phyloP scores from a whole-genome alignment of 257 asterid species.

The Solanum sparsipilum region DNA sequence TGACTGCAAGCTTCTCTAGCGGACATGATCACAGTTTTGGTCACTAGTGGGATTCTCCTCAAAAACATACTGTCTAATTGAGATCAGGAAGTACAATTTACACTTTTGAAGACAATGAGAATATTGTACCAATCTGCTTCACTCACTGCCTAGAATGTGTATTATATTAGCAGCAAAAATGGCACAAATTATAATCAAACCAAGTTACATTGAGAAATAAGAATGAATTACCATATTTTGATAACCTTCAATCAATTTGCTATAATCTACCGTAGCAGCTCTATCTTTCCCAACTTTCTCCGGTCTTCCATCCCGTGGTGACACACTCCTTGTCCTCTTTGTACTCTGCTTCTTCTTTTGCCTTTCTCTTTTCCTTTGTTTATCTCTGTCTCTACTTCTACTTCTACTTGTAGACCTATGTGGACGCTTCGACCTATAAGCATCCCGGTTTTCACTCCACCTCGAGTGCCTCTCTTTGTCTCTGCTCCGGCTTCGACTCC shows the following conservation, averaged over 20 bases:
- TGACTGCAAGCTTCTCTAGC: background rate
- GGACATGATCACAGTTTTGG: background rate
- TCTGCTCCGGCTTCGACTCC: slow-evolving; percentile 22
- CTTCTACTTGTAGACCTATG: slow-evolving; percentile 23
- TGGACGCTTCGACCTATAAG: slow-evolving; percentile 18
- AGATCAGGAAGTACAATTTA: background rate
- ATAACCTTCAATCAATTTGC: slow-evolving; percentile 54
- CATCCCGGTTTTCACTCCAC: slow-evolving; percentile 21
- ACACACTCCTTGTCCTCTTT: slow-evolving; percentile 14
- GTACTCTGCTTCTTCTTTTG: slow-evolving; percentile 30
- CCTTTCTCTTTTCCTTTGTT: slow-evolving; percentile 23
- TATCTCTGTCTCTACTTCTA: slow-evolving; percentile 31
- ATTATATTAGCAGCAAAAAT: background rate
- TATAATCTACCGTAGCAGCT: slow-evolving; percentile 33
- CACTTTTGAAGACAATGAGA: background rate
- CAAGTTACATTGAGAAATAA: background rate
- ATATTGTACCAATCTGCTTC: background rate
- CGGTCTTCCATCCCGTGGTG: background rate
- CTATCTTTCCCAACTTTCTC: slow-evolving; percentile 8
- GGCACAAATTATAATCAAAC: background rate
- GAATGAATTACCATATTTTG: slow-evolving; percentile 50
- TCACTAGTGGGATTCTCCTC: background rate
- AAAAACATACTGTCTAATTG: background rate
- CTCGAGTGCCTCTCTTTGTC: slow-evolving; percentile 9
- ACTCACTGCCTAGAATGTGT: background rate